A percentile compares a stretch with the other conserved stretches of the same genome.
These are phyloP conservation scores for Hevea brasiliensis DNA, from an alignment of 345 rosid species.

Conservation along the genomic window DNA sequence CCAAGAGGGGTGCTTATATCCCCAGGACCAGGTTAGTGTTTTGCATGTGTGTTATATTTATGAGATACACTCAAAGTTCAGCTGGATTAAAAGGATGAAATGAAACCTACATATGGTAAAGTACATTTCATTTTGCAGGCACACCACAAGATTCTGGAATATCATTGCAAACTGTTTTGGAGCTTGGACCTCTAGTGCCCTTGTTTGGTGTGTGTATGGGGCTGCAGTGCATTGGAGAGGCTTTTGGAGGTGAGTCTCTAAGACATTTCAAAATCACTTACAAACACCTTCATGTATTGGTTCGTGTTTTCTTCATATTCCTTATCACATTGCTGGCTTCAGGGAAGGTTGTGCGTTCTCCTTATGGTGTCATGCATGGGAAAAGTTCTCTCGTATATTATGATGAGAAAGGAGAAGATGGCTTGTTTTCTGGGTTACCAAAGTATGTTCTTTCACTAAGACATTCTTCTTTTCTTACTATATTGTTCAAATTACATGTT, in stretches of 20 bases:
- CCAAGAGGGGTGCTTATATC: constrained; percentile 94
- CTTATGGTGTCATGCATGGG: constrained; percentile 94
- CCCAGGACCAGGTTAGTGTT: constrained; percentile 81
- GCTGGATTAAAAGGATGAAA: not conserved
- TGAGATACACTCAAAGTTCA: not conserved
- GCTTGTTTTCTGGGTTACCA: constrained; percentile 70
- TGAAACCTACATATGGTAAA: not conserved
- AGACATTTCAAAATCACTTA: constrained; percentile 7
- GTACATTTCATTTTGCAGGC: constrained; percentile 38
- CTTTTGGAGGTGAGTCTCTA: constrained; percentile 78
- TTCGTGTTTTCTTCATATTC: not conserved
- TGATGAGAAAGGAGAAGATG: constrained; percentile 87
- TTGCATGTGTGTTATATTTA: not conserved
- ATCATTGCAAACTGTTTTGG: constrained; percentile 86
- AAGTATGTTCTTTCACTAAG: constrained; percentile 49
- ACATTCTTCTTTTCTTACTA: not conserved
- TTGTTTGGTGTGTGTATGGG: constrained; percentile 97
- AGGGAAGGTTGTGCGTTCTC: constrained; percentile 92
- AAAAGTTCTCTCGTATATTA: constrained; percentile 82
- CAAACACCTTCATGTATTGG: not conserved
- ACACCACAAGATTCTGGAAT: constrained; percentile 93
- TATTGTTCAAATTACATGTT: not conserved
- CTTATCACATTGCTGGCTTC: constrained; percentile 6
- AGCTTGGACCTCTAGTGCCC: constrained; percentile 85
- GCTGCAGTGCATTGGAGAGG: constrained; percentile 98